phyloP scores from a whole-genome alignment of 306 rosid genomes.

The Dalbergia cultrata region DNA sequence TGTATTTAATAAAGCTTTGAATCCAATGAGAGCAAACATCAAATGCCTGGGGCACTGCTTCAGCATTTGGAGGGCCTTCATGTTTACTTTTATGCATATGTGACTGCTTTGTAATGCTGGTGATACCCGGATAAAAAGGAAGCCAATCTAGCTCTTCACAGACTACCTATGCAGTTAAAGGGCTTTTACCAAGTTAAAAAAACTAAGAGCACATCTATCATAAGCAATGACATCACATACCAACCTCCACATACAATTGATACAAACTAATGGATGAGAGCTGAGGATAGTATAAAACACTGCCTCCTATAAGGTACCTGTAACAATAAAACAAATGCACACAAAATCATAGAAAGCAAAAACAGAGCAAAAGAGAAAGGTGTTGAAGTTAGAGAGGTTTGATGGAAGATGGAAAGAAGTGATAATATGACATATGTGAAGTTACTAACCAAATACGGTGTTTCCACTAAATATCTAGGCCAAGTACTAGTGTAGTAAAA shows the following conservation, averaged over 20 bases:
- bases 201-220: slow-evolving; percentile 42
- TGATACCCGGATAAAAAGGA: slow-evolving; percentile 83
- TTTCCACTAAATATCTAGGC: slow-evolving; percentile 33
- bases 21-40: slow-evolving; percentile 96
- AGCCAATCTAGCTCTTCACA: slow-evolving; percentile 99
- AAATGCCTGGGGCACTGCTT: slow-evolving; percentile 77
- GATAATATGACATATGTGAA: background rate
- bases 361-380: slow-evolving; percentile 3
- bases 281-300: slow-evolving; percentile 93
- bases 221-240: slow-evolving; percentile 48
- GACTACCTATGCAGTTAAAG: slow-evolving; percentile 75
- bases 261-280: slow-evolving; percentile 97
- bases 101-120: slow-evolving; percentile 61
- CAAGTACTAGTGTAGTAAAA: slow-evolving; percentile 24
- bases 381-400: slow-evolving; percentile 10
- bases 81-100: slow-evolving; percentile 70
- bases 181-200: slow-evolving; percentile 40
- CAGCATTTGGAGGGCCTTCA: slow-evolving; percentile 86
- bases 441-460: slow-evolving; percentile 26
- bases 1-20: slow-evolving; percentile 89
- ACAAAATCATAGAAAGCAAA: slow-evolving; percentile 40
- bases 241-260: slow-evolving; percentile 96
- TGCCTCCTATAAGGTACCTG: slow-evolving; percentile 96
- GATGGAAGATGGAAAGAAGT: slow-evolving; percentile 21
- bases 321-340: slow-evolving; percentile 47